These are phyloP conservation scores for Triticum turgidum DNA, from an alignment of 176 grass and related monocot genomes.

Conservation along the genomic window DNA sequence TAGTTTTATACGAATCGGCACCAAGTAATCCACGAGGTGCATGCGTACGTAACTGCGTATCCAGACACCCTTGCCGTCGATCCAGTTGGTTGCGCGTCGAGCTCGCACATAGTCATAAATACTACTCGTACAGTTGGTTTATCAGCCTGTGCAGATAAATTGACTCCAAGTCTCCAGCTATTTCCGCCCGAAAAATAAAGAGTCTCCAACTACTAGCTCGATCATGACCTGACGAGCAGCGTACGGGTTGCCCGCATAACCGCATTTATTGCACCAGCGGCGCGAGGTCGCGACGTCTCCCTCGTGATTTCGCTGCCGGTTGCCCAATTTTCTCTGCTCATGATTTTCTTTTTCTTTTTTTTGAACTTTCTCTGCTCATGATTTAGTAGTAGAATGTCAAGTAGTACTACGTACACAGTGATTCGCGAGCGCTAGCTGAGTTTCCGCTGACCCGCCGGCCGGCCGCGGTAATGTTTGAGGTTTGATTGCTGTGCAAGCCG, in stretches of 20 bases:
- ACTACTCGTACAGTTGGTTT: not conserved
- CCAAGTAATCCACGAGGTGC: constrained; percentile 1
- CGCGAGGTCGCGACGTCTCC: not conserved
- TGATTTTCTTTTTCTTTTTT: not conserved
- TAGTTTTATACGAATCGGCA: not conserved
- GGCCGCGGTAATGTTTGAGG: constrained; percentile 12
- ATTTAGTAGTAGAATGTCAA: not conserved
- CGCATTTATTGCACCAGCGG: not conserved
- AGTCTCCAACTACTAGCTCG: not conserved
- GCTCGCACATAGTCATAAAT: not conserved
- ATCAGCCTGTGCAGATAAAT: not conserved
- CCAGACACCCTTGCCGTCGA: not conserved
- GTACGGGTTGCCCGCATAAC: not conserved
- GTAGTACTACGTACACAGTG: not conserved
- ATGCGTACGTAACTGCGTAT: not conserved
- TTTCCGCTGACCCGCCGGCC: constrained; percentile 6
- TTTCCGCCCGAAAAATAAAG: not conserved
- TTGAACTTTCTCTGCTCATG: not conserved
- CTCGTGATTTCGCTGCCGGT: not conserved
- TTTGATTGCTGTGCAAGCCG: constrained; percentile 38
- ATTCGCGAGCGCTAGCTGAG: not conserved
- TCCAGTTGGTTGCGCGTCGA: not conserved
- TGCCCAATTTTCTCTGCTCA: not conserved
- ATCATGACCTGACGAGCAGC: not conserved
- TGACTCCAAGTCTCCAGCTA: not conserved